Base-by-base conservation (phyloP, 768 basidiomycete species). In the Rhodotorula toruloides region DNA sequence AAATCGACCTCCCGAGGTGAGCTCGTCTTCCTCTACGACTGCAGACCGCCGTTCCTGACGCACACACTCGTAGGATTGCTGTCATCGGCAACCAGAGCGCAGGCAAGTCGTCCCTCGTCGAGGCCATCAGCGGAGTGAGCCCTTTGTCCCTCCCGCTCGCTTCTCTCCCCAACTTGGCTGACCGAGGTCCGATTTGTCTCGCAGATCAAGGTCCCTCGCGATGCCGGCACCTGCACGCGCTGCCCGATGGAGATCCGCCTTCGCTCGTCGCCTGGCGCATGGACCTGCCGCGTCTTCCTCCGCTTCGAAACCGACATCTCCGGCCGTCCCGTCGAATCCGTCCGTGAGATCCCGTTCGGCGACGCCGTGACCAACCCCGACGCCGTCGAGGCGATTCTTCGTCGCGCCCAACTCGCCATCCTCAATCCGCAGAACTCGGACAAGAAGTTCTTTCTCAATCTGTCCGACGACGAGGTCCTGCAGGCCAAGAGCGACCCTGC, bases 391-490 rank as follows among this genome's bases (percentile, higher is more conserved):
- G 69, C 81, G 5, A 80, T 79, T 76, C 78, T 87, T 19, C 81
- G 84, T 34, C 79, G 85, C 6, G 85, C 86, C 0, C 86, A 87
- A 71, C 79, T 81, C 0, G 85, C 85, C 0, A 79, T 85, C 31
- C 77, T 87, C 27, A 73, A 75, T 49, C 73, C 73, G 16, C 52
- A 36, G 19, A 59, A 70, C 39, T 0, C 2, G 6, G 58, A 69
- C 32, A 36, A 37, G 13, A 39, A 21, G 16, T 43, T 53, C 14
- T 76, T 69, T 50, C 53, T 74, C 21, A 59, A 62, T 9, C 36
- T 73, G 6, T 44, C 67, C 21, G 40, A 53, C 16, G 39, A 44
- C 2, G 68, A 55, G 11, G 54, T 44, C n/a, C 32, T 52, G 21
- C 34, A 25, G 13, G 44, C 65, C 16, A 43, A 58, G 49, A 63